Percentiles rank a stretch among this genome's conserved stretches.
phyloP scores from a whole-genome alignment of 208 protist genomes.

The Trypanosoma cruzi region DNA sequence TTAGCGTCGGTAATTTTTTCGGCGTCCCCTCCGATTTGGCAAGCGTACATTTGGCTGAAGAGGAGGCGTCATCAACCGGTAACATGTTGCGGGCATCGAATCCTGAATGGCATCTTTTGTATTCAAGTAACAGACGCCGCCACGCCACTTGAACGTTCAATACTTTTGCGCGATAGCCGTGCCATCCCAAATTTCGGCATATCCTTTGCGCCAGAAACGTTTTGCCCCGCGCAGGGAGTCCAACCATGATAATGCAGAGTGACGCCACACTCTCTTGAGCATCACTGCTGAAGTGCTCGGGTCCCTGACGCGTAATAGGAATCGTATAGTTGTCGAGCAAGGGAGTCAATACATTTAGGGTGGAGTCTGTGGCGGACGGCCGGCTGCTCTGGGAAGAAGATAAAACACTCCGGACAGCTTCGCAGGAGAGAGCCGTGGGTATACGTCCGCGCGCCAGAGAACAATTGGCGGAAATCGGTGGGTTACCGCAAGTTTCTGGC shows the following conservation, averaged over 20 bases:
- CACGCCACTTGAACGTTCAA: conserved; percentile 81
- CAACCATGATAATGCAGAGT: conserved; percentile 88
- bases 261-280: conserved; percentile 47
- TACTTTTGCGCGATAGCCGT: conserved; percentile 66
- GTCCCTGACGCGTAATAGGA: conserved; percentile 70
- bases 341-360: conserved; percentile 10
- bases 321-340: conserved; percentile 50
- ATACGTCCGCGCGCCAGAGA: no score
- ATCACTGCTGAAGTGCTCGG: conserved; percentile 62
- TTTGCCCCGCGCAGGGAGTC: conserved; percentile 89
- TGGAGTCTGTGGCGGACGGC: background rate
- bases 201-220: conserved; percentile 93
- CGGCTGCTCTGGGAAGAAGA: background rate
- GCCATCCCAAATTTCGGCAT: conserved; percentile 84
- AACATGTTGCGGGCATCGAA: background rate
- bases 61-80: background rate
- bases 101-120: conserved; percentile 7
- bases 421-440: background rate
- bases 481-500: background rate
- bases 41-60: background rate
- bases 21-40: background rate
- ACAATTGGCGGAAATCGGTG: no score
- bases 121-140: conserved; percentile 61
- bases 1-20: background rate
- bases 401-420: background rate